Evolutionary conservation across 208 protist genomes (phyloP), one percentile per base, ranked within the genome.

Genomic region (Vickermania ingenoplastis): DNA sequence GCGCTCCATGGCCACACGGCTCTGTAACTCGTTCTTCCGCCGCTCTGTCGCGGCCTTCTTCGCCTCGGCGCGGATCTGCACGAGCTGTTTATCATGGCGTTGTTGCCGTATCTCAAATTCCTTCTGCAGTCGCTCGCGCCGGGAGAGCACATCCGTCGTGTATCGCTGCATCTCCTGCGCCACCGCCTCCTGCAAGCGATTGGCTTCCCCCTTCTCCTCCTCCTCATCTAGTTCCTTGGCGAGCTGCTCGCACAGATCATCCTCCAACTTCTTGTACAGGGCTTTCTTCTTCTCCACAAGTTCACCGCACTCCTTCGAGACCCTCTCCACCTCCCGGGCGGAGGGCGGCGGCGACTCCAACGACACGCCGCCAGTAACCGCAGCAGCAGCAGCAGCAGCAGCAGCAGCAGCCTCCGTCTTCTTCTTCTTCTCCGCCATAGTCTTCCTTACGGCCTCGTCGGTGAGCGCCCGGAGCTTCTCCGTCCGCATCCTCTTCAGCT

Each of bases 71-170:
- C 60, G 65, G 21, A 60, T 66, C 53, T 78, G 59, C 1, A 74
- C 75, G 2, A 68, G 41, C 31, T 62, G 65, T 52, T 85, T 66
- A n/a, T 83, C 77, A 0, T 59, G 51, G 3, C 76, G 23, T 28
- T 57, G 61, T 65, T 75, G 75, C 26, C 73, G 71, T n/a, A 66
- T 61, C 71, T 86, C 79, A n/a, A 70, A 68, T 13, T 80, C 71
- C 48, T 73, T 61, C 31, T 81, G 53, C 63, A 80, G 64, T 31
- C 73, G 45, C 50, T 77, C 66, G 11, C 79, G 65, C 21, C 71
- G 72, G 4, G 74, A 67, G 23, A 41, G 50, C 25, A 69, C 59
- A 71, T 92, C 72, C 48, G 63, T 65, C 21, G 61, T 58, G 56
- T 83, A 88, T 14, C 79, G 49, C 14, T 57, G 63, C 28, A 89